Evolutionary conservation across 1,139 yeast species (phyloP).

Genomic region (Suhomyces panamericanus): DNA sequence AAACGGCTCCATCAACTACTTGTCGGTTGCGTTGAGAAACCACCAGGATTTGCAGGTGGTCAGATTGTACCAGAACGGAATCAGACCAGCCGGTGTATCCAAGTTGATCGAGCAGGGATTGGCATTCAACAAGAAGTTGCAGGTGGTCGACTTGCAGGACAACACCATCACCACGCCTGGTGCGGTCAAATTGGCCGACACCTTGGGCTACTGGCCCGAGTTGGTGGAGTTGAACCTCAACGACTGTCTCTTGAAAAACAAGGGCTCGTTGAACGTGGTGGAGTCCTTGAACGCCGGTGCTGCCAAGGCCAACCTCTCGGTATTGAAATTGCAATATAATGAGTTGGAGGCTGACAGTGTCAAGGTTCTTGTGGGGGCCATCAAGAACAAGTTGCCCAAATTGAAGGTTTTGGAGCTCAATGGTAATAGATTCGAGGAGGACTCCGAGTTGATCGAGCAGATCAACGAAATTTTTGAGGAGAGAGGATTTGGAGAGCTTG

Average conservation of each 20-base stretch:
- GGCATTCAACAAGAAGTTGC: constrained; percentile 56
- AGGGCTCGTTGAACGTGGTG: constrained; percentile 62
- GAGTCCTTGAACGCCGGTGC: constrained; percentile 47
- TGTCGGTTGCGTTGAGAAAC: constrained; percentile 73
- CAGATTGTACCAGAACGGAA: constrained; percentile 91
- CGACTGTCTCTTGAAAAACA: constrained; percentile 81
- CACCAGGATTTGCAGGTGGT: constrained; percentile 74
- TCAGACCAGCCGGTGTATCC: constrained; percentile 88
- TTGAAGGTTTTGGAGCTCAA: constrained; percentile 75
- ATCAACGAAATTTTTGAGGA: constrained; percentile 59
- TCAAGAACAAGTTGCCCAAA: constrained; percentile 56
- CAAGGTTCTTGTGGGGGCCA: constrained; percentile 52
- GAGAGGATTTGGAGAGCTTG: constrained; percentile 79
- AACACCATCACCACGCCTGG: constrained; percentile 88
- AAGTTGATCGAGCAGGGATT: constrained; percentile 75
- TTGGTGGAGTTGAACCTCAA: constrained; percentile 80
- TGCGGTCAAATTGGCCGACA: constrained; percentile 51
- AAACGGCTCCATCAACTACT: constrained; percentile 82
- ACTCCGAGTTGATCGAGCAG: constrained; percentile 35
- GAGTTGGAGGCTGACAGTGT: constrained; percentile 76
- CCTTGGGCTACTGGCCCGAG: constrained; percentile 50
- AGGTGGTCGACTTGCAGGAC: constrained; percentile 85
- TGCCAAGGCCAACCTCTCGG: constrained; percentile 43
- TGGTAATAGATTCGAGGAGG: constrained; percentile 77
- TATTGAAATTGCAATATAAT: constrained; percentile 80